These are phyloP conservation scores for Gautieria morchelliformis DNA, from an alignment of 768 basidiomycete species.

Conservation along the genomic window DNA sequence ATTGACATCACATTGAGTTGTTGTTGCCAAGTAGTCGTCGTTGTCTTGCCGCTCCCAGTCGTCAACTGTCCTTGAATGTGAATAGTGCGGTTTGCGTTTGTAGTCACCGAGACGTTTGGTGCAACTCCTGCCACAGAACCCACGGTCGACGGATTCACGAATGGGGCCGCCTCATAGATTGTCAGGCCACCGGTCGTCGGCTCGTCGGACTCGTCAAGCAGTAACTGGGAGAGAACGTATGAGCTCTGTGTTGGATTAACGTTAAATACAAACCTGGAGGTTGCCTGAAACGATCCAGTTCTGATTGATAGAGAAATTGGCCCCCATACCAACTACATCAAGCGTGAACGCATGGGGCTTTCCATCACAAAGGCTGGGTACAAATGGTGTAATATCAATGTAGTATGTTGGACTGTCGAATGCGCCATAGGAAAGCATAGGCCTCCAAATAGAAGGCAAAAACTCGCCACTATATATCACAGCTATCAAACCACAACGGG, in stretches of 20 bases:
- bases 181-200: conserved; percentile 7
- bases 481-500: background rate
- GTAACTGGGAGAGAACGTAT: background rate
- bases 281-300: conserved; percentile 11
- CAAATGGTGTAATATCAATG: conserved; percentile 12
- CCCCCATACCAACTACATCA: conserved; percentile 14
- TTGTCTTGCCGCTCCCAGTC: conserved; percentile 3
- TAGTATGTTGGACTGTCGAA: conserved; percentile 12
- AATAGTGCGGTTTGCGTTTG: background rate
- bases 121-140: conserved; percentile 2
- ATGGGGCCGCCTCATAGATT: conserved; percentile 1
- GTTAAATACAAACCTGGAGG: conserved; percentile 6
- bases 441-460: conserved; percentile 11
- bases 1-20: background rate
- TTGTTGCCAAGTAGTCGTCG: background rate
- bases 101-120: conserved; percentile 4
- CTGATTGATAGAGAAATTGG: conserved; percentile 6
- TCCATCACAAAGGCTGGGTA: conserved; percentile 5
- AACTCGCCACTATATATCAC: conserved; percentile 12
- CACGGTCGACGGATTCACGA: background rate
- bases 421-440: conserved; percentile 12
- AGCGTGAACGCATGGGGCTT: conserved; percentile 17
- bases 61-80: background rate
- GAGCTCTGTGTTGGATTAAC: background rate
- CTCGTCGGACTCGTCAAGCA: background rate